Evolutionary conservation across 345 rosid genomes (phyloP).

Genomic region (Eutrema japonicum): DNA sequence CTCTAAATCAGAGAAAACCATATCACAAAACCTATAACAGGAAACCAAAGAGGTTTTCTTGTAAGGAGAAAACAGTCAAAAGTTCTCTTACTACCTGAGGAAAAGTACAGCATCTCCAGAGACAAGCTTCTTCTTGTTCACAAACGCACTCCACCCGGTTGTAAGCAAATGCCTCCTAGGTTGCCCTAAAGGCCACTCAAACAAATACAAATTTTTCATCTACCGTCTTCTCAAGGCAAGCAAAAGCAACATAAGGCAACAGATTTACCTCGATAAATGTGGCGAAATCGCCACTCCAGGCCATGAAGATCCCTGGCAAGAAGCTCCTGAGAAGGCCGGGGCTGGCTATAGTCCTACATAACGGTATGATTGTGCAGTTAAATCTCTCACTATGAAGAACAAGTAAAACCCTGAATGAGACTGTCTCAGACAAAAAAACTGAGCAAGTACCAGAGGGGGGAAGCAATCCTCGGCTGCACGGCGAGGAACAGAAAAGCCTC

Average conservation of each 20-base stretch:
- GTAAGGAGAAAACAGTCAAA: background rate
- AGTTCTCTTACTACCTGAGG: constrained; percentile 59
- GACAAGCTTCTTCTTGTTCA: constrained; percentile 95
- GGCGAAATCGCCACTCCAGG: constrained; percentile 93
- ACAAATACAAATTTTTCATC: background rate
- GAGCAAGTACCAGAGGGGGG: constrained; percentile 75
- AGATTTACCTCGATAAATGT: constrained; percentile 80
- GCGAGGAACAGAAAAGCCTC: constrained; percentile 98
- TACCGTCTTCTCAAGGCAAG: background rate
- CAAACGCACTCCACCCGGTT: constrained; percentile 99
- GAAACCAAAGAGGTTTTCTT: background rate
- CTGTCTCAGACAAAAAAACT: background rate
- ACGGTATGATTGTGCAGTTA: constrained; percentile 8
- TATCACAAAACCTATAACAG: constrained; percentile 9
- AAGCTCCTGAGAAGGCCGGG: constrained; percentile 98
- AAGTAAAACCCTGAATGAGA: background rate
- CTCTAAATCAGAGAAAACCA: constrained; percentile 54
- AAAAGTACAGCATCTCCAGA: constrained; percentile 99
- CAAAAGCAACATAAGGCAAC: background rate
- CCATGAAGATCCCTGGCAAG: constrained; percentile 98
- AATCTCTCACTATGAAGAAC: background rate
- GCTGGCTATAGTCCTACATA: constrained; percentile 85
- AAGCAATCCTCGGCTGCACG: constrained; percentile 99
- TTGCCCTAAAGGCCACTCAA: constrained; percentile 61
- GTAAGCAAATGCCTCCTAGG: constrained; percentile 99